phyloP scores from a whole-genome alignment of 2,329 filamentous ascomycete genomes.

The Lachnellula occidentalis region DNA sequence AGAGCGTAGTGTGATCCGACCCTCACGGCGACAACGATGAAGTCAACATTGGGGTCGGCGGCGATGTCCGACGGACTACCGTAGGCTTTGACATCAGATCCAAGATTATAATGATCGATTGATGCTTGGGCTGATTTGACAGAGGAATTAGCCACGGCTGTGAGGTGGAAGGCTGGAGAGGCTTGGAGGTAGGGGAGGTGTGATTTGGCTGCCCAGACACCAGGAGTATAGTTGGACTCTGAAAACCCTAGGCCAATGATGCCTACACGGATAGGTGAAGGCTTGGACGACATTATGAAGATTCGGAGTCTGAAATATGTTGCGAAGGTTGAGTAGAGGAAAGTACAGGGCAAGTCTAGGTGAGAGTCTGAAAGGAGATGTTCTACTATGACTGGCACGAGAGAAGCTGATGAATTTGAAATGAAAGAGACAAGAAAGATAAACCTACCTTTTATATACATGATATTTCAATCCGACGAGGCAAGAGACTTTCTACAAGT shows the following conservation, averaged over 20 bases:
- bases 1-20: conserved; percentile 39
- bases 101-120: conserved; percentile 36
- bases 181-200: conserved; percentile 43
- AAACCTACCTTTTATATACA: background rate
- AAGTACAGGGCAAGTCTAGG: background rate
- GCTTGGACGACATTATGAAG: background rate
- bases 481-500: background rate
- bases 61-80: conserved; percentile 38
- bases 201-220: conserved; percentile 45
- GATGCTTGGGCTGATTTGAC: conserved; percentile 37
- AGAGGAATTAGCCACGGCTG: conserved; percentile 44
- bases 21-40: conserved; percentile 40
- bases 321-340: background rate
- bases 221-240: conserved; percentile 3
- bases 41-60: conserved; percentile 40
- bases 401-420: background rate
- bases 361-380: background rate
- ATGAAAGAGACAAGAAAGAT: background rate
- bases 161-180: conserved; percentile 36
- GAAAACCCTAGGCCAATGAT: conserved; percentile 13
- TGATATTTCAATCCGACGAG: background rate
- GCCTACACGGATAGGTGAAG: conserved; percentile 15
- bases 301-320: background rate
- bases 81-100: conserved; percentile 37
- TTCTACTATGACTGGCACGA: background rate